phyloP scores from a whole-genome alignment of 768 basidiomycete species.

The Rickenella mellea region DNA sequence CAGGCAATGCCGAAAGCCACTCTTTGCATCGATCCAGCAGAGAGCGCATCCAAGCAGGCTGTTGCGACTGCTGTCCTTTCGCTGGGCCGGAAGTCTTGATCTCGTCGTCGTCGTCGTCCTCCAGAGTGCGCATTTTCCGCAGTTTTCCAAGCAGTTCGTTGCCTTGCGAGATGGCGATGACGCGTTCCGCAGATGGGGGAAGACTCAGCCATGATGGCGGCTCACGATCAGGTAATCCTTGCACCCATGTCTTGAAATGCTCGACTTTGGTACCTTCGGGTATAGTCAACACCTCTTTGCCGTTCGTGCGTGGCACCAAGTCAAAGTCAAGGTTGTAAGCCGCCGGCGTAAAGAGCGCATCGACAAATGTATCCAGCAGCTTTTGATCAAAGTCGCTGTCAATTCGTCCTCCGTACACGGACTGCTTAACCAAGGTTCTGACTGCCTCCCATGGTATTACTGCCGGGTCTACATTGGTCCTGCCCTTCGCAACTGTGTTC shows the following conservation, averaged over 20 bases:
- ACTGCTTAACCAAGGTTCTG: conserved; percentile 89
- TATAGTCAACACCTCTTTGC: conserved; percentile 47
- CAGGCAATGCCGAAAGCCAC: conserved; percentile 72
- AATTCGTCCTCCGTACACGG: conserved; percentile 88
- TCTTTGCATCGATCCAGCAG: conserved; percentile 74
- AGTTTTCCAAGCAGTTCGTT: conserved; percentile 77
- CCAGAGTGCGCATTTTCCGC: conserved; percentile 85
- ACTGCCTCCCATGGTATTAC: conserved; percentile 93
- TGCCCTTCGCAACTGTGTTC: conserved; percentile 67
- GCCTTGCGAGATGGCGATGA: conserved; percentile 85
- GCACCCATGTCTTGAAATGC: conserved; percentile 87
- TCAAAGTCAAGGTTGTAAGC: conserved; percentile 94
- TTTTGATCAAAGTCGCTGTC: conserved; percentile 94
- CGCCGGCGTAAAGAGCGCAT: conserved; percentile 73
- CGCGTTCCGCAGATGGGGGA: conserved; percentile 83
- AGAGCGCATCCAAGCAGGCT: conserved; percentile 92
- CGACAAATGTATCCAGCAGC: conserved; percentile 89
- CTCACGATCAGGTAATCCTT: conserved; percentile 81
- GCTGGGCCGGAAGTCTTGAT: conserved; percentile 40
- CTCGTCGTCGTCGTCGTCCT: conserved; percentile 75
- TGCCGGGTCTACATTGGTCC: conserved; percentile 86
- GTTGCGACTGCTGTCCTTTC: conserved; percentile 58
- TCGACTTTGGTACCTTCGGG: conserved; percentile 92
- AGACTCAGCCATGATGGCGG: conserved; percentile 93
- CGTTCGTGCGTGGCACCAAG: conserved; percentile 60